phyloP scores from a whole-genome alignment of 2,329 filamentous ascomycete genomes.

The Trichoderma breve region DNA sequence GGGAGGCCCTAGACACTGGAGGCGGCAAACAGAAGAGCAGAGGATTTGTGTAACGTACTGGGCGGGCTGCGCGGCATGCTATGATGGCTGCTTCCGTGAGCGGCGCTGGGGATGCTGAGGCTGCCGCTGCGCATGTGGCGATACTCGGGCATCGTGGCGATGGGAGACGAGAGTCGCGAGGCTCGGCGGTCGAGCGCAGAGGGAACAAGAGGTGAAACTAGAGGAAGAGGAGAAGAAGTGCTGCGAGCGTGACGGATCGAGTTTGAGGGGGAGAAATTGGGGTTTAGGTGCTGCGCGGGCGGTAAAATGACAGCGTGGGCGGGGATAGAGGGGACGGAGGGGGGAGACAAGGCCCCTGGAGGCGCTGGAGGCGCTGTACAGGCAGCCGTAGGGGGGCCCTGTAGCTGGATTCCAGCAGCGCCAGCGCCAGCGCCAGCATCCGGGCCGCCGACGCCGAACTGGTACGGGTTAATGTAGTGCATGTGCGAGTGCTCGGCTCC shows the following conservation, averaged over 20 bases:
- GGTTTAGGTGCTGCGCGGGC: slow-evolving; percentile 13
- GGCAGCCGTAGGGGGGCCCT: slow-evolving; percentile 11
- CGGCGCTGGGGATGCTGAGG: slow-evolving; percentile 48
- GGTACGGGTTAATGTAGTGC: not conserved
- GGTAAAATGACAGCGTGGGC: slow-evolving; percentile 5
- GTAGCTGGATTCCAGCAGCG: not conserved
- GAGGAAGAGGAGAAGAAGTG: slow-evolving; percentile 21
- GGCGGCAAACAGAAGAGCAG: not conserved
- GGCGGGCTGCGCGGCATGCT: slow-evolving; percentile 57
- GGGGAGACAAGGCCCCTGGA: not conserved
- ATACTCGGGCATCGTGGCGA: slow-evolving; percentile 47
- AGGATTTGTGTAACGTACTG: slow-evolving; percentile 43
- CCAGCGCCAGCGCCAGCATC: not conserved
- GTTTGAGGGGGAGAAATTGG: slow-evolving; percentile 16
- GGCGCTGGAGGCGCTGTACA: slow-evolving; percentile 1
- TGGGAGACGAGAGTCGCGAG: slow-evolving; percentile 18
- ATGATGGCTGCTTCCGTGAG: slow-evolving; percentile 27
- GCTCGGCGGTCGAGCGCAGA: slow-evolving; percentile 16
- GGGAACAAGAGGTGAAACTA: slow-evolving; percentile 10
- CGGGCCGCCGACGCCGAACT: slow-evolving; percentile 1
- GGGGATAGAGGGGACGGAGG: slow-evolving; percentile 3
- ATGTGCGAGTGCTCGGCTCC: not conserved
- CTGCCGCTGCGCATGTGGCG: slow-evolving; percentile 59
- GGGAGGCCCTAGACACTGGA: not conserved
- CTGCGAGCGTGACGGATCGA: slow-evolving; percentile 20